Evolutionary conservation across 768 basidiomycete genomes (phyloP), one percentile per base, ranked within the genome.

Genomic region (Auriscalpium orientale): DNA sequence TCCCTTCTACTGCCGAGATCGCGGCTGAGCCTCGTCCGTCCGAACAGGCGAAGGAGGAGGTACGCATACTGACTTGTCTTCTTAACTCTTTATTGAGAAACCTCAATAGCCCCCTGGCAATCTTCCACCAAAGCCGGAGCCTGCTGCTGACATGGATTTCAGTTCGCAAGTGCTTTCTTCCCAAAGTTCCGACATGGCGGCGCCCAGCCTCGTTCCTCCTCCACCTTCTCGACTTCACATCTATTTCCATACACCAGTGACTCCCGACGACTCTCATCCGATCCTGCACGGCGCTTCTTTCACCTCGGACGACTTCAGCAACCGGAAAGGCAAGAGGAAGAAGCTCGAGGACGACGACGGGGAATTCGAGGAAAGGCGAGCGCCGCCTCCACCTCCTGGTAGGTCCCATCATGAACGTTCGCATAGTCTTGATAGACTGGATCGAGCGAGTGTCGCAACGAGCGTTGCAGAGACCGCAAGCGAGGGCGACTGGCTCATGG

Each of bases 221-320:
- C 85, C 71, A 72, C 86, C 88, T 37, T 90, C 90, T 46, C 85
- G 91, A 60, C 84, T 93, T 64, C 87, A 90, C 65, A 89, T 93
- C 56, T 93, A 93, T 75, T 93, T 93, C 76, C 90, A 92, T 74
- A 91, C 90, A 22, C 91, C 90, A 58, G 87, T 87, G 60, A 82
- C 87, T 60, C 79, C 85, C 65, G 89, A 90, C 74, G 89, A 91
- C 71, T 79, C 84, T 55, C 84, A 81, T 67, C 84, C 84, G 21
- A 84, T 89, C 67, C 83, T 85, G 57, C 80, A 83, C 75, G 71
- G 77, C 57, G 75, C 81, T 64, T 76, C 65, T 68, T 70, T 68
- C 61, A 62, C 50, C 58, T 69, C 72, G 54, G 79, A 83, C 59
- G 84, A 85, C 51, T 58, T 64, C 20, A 44, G 48, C 67, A 71